Conservation (phyloP, 352 stramenopile species). For the Globisporangium rhizosaccharum region DNA sequence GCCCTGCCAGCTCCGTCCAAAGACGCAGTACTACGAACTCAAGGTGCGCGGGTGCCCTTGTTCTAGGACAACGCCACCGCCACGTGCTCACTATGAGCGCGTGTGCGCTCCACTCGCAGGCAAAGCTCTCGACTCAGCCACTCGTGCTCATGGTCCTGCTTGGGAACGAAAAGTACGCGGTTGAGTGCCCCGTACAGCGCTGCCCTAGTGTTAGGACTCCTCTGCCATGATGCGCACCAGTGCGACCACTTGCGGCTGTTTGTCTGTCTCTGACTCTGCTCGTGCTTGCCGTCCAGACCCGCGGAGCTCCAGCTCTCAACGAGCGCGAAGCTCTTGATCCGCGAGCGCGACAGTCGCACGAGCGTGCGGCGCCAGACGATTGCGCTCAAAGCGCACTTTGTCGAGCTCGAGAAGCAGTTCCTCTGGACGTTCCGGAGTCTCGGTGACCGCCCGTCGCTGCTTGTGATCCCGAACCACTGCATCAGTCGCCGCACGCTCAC, state of each 20-base stretch:
- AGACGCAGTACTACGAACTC: constrained; percentile 39
- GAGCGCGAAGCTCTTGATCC: constrained; percentile 38
- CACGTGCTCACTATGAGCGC: neutral
- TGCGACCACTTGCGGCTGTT: neutral
- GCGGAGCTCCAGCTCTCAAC: constrained; percentile 43
- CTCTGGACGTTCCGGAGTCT: constrained; percentile 43
- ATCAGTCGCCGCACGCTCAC: constrained; percentile 30
- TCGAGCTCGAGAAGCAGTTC: constrained; percentile 37
- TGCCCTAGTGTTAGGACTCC: neutral
- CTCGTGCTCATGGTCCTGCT: constrained; percentile 44
- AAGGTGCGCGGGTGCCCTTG: constrained; percentile 14
- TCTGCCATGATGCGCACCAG: neutral
- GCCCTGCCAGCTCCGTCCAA: constrained; percentile 24
- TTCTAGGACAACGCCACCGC: no score
- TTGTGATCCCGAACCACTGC: constrained; percentile 33
- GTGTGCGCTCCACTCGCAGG: constrained; percentile 6
- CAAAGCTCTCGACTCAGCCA: constrained; percentile 28
- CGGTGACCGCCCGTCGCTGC: constrained; percentile 22
- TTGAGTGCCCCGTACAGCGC: neutral
- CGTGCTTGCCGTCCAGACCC: constrained; percentile 15
- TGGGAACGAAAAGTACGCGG: constrained; percentile 38
- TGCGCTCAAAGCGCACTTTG: constrained; percentile 22
- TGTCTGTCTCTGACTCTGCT: no score
- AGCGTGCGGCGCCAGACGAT: constrained; percentile 28
- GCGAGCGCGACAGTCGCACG: constrained; percentile 22